Evolutionary conservation across 2,329 filamentous ascomycete species (phyloP).

Genomic region (Microascus cirrosus): DNA sequence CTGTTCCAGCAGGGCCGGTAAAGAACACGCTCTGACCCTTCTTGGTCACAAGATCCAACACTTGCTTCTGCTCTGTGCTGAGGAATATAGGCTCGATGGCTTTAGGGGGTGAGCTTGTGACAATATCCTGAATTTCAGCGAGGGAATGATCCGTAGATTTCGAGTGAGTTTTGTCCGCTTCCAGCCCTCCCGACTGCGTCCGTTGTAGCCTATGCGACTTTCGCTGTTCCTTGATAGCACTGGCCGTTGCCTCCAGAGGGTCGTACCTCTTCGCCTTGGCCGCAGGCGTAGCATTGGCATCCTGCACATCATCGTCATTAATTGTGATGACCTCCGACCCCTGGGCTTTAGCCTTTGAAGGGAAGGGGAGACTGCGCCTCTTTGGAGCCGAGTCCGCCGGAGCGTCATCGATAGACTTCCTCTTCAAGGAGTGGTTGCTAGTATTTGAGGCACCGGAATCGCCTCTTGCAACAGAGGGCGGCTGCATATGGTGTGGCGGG

Average conservation of each 20-base stretch:
- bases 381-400: slow-evolving; percentile 39
- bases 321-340: slow-evolving; percentile 18
- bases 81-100: slow-evolving; percentile 52
- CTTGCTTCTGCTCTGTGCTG: slow-evolving; percentile 76
- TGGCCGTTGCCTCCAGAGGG: slow-evolving; percentile 65
- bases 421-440: slow-evolving; percentile 24
- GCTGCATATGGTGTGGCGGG: slow-evolving; percentile 35
- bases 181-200: background rate
- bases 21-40: slow-evolving; percentile 88
- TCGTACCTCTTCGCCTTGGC: slow-evolving; percentile 20
- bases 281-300: slow-evolving; percentile 18
- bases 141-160: slow-evolving; percentile 21
- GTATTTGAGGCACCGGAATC: slow-evolving; percentile 6
- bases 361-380: slow-evolving; percentile 43
- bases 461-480: slow-evolving; percentile 14
- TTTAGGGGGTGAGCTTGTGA: slow-evolving; percentile 21
- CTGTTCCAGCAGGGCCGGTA: slow-evolving; percentile 90
- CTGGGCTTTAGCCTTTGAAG: slow-evolving; percentile 14
- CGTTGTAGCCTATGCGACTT: slow-evolving; percentile 47
- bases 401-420: slow-evolving; percentile 23
- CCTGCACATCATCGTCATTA: slow-evolving; percentile 17
- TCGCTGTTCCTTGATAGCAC: slow-evolving; percentile 66
- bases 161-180: slow-evolving; percentile 11
- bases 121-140: slow-evolving; percentile 32
- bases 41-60: slow-evolving; percentile 72